Percentiles rank a stretch among this genome's conserved stretches.
Conservation (phyloP, 257 asterid genomes). For the Gynochthodes officinalis region DNA sequence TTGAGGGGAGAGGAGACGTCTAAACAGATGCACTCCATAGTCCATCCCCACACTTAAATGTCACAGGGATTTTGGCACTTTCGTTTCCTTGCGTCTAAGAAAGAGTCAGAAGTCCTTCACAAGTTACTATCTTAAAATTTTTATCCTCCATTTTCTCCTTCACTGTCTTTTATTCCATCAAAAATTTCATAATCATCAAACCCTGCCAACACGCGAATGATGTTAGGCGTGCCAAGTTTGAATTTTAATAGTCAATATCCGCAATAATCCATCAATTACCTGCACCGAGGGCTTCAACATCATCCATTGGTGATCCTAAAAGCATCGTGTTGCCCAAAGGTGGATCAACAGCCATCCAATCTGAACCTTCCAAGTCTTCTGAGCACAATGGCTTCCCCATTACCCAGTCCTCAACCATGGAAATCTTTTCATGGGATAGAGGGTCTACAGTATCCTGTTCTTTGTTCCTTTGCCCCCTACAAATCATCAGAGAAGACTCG, state of each 20-base stretch:
- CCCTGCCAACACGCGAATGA: slow-evolving; percentile 44
- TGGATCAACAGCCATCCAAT: slow-evolving; percentile 80
- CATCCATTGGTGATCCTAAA: slow-evolving; percentile 57
- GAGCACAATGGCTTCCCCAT: slow-evolving; percentile 41
- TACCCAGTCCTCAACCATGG: slow-evolving; percentile 74
- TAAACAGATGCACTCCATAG: not conserved
- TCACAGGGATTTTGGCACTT: not conserved
- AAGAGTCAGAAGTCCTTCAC: not conserved
- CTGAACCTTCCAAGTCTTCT: slow-evolving; percentile 48
- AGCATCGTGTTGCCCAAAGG: slow-evolving; percentile 56
- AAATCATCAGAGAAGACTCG: slow-evolving; percentile 20
- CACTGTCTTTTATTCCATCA: slow-evolving; percentile 59
- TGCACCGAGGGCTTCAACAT: slow-evolving; percentile 72
- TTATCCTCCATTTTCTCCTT: slow-evolving; percentile 55
- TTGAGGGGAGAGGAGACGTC: not conserved
- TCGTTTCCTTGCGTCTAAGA: not conserved
- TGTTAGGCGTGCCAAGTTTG: slow-evolving; percentile 1
- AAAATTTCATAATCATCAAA: slow-evolving; percentile 80
- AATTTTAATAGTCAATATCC: not conserved
- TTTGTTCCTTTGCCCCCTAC: slow-evolving; percentile 39
- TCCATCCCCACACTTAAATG: not conserved
- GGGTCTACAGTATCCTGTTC: slow-evolving; percentile 56
- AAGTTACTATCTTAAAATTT: not conserved
- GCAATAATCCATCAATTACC: slow-evolving; percentile 42
- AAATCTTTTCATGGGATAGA: slow-evolving; percentile 55